Percentiles rank a stretch among this genome's conserved stretches.
These are phyloP conservation scores for Xylariaceae sp. DNA, from an alignment of 2,329 filamentous ascomycete genomes.

Conservation along the genomic window DNA sequence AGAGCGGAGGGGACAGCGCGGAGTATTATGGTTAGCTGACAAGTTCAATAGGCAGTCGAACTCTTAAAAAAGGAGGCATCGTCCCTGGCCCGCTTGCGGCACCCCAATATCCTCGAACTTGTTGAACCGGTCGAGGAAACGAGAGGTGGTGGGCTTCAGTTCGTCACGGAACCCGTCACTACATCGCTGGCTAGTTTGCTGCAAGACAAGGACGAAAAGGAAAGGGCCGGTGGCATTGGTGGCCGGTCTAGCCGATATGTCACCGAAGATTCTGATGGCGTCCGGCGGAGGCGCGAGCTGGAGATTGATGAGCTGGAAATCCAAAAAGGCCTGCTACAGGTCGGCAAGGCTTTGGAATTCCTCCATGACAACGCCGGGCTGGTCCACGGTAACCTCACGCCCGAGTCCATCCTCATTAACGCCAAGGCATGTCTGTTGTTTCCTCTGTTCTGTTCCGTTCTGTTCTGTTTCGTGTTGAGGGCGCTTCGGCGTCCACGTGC, in stretches of 20 bases:
- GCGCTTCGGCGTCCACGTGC: not conserved
- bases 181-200: conserved; percentile 79
- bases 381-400: conserved; percentile 90
- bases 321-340: conserved; percentile 89
- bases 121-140: conserved; percentile 96
- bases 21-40: conserved; percentile 1
- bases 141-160: conserved; percentile 84
- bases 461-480: not conserved
- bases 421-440: conserved; percentile 61
- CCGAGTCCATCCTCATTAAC: conserved; percentile 90
- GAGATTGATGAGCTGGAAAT: conserved; percentile 97
- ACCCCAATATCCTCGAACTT: conserved; percentile 88
- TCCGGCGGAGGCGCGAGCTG: conserved; percentile 69
- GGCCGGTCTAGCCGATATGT: conserved; percentile 75
- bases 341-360: conserved; percentile 92
- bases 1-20: not conserved
- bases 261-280: conserved; percentile 72
- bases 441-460: not conserved
- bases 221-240: conserved; percentile 62
- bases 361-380: conserved; percentile 91
- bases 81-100: conserved; percentile 78
- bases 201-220: conserved; percentile 84
- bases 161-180: conserved; percentile 88
- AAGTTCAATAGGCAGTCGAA: conserved; percentile 59
- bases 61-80: conserved; percentile 87